Conservation (phyloP, 2,329 filamentous ascomycete genomes). For the Penicillium sp. region DNA sequence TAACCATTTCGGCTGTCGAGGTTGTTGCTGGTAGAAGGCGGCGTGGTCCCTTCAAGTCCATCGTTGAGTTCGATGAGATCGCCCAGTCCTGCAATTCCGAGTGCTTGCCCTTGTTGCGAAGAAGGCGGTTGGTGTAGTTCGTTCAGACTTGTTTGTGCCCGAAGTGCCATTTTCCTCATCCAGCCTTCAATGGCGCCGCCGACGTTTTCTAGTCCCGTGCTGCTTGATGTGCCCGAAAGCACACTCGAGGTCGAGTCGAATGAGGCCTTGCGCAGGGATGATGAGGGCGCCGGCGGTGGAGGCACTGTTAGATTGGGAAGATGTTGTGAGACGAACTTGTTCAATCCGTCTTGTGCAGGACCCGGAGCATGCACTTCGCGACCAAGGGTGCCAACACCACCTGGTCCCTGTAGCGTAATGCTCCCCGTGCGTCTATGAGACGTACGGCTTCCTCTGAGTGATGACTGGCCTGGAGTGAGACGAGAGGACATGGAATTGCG, state of each 20-base stretch:
- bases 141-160: conserved; percentile 37
- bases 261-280: conserved; percentile 47
- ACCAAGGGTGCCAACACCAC: conserved; percentile 80
- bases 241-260: conserved; percentile 32
- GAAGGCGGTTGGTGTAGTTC: conserved; percentile 34
- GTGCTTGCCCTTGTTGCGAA: conserved; percentile 22
- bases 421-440: conserved; percentile 39
- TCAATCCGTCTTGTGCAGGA: conserved; percentile 78
- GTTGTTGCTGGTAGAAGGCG: neutral
- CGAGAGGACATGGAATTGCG: conserved; percentile 2
- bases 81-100: conserved; percentile 30
- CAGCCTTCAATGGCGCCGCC: conserved; percentile 86
- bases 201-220: conserved; percentile 67
- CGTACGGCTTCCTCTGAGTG: conserved; percentile 21
- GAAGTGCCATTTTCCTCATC: conserved; percentile 72
- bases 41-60: conserved; percentile 20
- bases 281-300: conserved; percentile 58
- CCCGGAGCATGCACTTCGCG: conserved; percentile 53
- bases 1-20: neutral
- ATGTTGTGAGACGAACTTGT: conserved; percentile 78
- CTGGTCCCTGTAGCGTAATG: conserved; percentile 72
- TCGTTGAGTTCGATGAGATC: conserved; percentile 45
- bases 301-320: conserved; percentile 74
- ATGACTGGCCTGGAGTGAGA: conserved; percentile 2
- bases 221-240: conserved; percentile 31